Percentiles rank a stretch among this genome's conserved stretches.
Conservation (phyloP, 257 asterid genomes). For the Oldenlandia corymbosa region DNA sequence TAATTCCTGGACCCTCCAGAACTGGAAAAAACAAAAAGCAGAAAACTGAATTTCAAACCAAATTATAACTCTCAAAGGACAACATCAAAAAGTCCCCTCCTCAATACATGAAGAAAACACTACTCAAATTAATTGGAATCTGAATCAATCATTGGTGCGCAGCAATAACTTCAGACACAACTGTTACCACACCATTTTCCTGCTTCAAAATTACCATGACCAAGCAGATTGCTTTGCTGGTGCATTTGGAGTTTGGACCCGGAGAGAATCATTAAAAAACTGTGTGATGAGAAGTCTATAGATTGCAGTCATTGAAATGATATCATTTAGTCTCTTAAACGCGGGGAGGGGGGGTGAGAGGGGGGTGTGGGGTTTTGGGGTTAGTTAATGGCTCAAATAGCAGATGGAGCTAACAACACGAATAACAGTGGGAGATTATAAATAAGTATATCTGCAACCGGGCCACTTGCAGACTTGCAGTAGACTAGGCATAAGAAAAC, state of each 20-base stretch:
- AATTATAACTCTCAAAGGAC: not conserved
- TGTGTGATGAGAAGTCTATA: not conserved
- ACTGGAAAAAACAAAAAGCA: conserved; percentile 34
- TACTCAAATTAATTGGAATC: not conserved
- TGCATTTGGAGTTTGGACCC: no score
- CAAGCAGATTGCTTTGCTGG: no score
- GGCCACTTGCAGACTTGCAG: not conserved
- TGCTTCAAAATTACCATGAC: not conserved
- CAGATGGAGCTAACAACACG: not conserved
- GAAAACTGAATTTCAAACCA: not conserved
- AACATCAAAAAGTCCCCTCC: not conserved
- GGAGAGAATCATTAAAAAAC: no score
- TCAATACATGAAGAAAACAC: not conserved
- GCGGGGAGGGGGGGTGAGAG: no score
- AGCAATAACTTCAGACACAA: not conserved
- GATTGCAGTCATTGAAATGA: not conserved
- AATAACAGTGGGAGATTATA: not conserved
- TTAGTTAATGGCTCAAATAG: no score
- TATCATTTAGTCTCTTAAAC: not conserved
- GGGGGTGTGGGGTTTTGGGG: no score
- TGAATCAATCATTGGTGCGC: not conserved
- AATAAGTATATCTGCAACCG: not conserved
- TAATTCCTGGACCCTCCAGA: conserved; percentile 41
- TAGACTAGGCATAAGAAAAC: conserved; percentile 1
- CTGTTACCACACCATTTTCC: not conserved